These are phyloP conservation scores for Penicillium digitatum DNA, from an alignment of 2,329 filamentous ascomycete species.

Conservation along the genomic window DNA sequence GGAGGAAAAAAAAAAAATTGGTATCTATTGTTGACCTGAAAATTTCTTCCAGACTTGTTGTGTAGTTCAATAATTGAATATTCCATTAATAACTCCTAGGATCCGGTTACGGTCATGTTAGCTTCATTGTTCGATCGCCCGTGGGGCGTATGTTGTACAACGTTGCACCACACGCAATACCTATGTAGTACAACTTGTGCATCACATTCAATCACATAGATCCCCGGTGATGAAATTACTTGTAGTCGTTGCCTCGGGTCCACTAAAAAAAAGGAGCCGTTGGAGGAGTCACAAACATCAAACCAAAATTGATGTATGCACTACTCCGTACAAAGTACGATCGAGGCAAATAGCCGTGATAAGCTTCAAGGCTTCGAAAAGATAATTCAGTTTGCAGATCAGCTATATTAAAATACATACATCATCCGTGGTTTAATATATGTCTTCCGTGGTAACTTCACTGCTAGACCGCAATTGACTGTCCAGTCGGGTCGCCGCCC, in stretches of 20 bases:
- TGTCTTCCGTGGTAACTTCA: not conserved
- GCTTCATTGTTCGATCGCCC: not conserved
- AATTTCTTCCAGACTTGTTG: not conserved
- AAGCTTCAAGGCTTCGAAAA: not conserved
- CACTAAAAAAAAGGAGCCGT: not conserved
- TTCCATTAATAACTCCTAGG: not conserved
- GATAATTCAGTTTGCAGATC: not conserved
- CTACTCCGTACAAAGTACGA: not conserved
- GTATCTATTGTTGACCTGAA: not conserved
- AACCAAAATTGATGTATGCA: not conserved
- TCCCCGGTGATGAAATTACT: not conserved
- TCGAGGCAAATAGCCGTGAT: not conserved
- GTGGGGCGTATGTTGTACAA: not conserved
- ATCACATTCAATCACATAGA: too few species aligned
- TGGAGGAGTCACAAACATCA: not conserved
- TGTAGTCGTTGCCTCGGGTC: not conserved
- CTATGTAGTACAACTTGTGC: not conserved
- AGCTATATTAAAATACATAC: slow-evolving; percentile 13
- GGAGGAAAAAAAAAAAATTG: too few species aligned
- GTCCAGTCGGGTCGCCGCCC: not conserved
- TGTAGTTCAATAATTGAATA: not conserved
- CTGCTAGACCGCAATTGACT: not conserved
- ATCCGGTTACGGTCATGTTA: not conserved
- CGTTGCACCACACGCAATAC: not conserved
- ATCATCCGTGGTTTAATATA: slow-evolving; percentile 12